Evolutionary conservation across 768 basidiomycete genomes (phyloP).

Genomic region (Piloderma croceum): DNA sequence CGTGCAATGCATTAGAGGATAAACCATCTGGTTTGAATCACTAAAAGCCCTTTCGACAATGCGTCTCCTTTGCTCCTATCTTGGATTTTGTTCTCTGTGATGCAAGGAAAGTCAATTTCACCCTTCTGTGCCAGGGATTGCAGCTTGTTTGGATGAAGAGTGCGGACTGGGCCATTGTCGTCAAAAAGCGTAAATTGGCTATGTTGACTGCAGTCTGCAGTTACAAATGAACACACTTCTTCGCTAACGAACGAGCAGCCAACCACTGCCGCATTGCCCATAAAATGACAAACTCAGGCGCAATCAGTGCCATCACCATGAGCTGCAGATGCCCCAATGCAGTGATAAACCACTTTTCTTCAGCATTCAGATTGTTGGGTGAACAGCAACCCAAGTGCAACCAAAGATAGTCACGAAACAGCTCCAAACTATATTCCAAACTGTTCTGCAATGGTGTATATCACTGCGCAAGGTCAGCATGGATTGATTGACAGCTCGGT

Average conservation of each 20-base stretch:
- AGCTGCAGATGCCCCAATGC: too few relatives aligned
- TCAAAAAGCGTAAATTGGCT: too few relatives aligned
- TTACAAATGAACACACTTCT: too few relatives aligned
- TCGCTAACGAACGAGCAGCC: conserved; percentile 8
- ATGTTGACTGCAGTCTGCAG: too few relatives aligned
- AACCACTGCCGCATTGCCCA: conserved; percentile 20
- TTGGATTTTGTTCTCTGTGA: conserved; percentile 12
- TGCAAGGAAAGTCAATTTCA: too few relatives aligned
- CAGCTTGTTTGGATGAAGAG: too few relatives aligned
- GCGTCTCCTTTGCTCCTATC: conserved; percentile 29
- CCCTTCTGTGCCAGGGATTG: too few relatives aligned
- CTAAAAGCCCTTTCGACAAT: conserved; percentile 28
- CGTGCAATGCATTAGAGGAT: conserved; percentile 25
- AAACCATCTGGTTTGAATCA: conserved; percentile 34
- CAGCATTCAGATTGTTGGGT: conserved; percentile 18
- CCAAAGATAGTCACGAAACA: conserved; percentile 18
- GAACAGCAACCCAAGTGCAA: conserved; percentile 22
- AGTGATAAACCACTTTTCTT: not conserved
- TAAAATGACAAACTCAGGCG: conserved; percentile 20
- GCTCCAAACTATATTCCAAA: conserved; percentile 15
- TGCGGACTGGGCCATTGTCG: too few relatives aligned
- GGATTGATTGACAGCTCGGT: too few relatives aligned
- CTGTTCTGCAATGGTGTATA: conserved; percentile 5
- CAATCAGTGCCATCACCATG: conserved; percentile 12
- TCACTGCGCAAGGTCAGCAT: conserved; percentile 3